Base-by-base conservation (phyloP, 768 basidiomycete genomes). In the Pulveroboletus sp. region DNA sequence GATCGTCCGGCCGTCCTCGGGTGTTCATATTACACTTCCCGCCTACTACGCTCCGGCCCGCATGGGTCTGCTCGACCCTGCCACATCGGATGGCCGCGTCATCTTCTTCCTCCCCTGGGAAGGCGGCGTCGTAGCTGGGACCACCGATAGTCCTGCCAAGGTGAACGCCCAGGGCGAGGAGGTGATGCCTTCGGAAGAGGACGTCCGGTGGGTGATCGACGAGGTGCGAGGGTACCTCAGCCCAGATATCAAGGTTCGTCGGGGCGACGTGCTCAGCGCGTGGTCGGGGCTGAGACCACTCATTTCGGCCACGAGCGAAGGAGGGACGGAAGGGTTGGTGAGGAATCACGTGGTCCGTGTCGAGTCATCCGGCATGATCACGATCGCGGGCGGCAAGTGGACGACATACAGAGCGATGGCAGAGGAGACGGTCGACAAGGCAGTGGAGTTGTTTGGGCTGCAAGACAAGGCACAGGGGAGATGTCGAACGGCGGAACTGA, bases 71-170 rank as follows among this genome's bases (percentile, higher is more conserved):
- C 78, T 98, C 38, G 96, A 98, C 68, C 96, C 95, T 1, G 77
- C 91, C 3, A 96, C 96, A 5, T 92, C 89, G 0, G 95, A 99
- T 56, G 95, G 95, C 0, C 86, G 95, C 23, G 94, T 99, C 47
- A 95, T 99, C 63, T 99, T 97, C 79, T 96, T 99, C 80, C 80
- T 99, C 10, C 95, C 95, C 0, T 99, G 96, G 95, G 86, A 97
- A 71, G 95, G 95, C 9, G 92, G 87, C 73, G 93, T 93, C 34
- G 93, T 99, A 54, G 95, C 95, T 2, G 95, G 95, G 22, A 97
- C 96, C 3, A 99, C 95, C 8, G 95, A 99, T 67, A 78, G 88
- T 0, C 86, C 87, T 0, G 83, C 87, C 3, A 63, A 71, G 2
- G 87, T 95, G 45, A 74, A 76, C 27, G 76, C 77, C 13, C 54